Evolutionary conservation across 208 protist genomes (phyloP).

Genomic region (Acanthamoeba castellanii): DNA sequence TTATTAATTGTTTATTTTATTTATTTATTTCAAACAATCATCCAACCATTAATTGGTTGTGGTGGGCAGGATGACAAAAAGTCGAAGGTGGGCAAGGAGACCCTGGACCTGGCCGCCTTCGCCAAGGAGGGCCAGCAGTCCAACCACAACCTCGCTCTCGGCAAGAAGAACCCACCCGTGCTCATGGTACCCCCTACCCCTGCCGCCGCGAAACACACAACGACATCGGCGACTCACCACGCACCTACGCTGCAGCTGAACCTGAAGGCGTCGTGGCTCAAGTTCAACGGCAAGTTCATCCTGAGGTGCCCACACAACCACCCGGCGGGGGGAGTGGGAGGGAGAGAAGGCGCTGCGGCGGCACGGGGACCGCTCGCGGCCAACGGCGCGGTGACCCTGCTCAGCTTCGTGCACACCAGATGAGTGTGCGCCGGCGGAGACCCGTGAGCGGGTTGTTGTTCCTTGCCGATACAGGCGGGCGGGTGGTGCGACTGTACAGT

Average conservation of each 20-base stretch:
- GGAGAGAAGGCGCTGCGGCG: no score
- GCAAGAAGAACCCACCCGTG: slow-evolving; percentile 61
- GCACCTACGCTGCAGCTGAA: neutral
- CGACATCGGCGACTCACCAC: no score
- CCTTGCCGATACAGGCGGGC: no score
- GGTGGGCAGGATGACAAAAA: slow-evolving; percentile 61
- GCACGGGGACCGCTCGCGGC: no score
- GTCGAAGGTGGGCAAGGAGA: slow-evolving; percentile 49
- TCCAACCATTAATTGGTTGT: no score
- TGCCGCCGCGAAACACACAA: no score
- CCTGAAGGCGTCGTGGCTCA: slow-evolving; percentile 30
- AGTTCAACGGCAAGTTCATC: slow-evolving; percentile 50
- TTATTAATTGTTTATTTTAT: neutral
- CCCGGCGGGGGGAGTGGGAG: no score
- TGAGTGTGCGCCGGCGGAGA: no score
- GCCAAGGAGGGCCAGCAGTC: slow-evolving; percentile 4
- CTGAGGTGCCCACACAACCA: slow-evolving; percentile 10
- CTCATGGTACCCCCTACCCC: neutral
- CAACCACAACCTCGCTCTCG: neutral
- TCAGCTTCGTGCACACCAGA: no score
- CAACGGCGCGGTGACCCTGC: no score
- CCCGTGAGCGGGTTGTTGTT: no score
- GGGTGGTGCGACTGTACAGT: no score
- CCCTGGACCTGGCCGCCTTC: slow-evolving; percentile 29
- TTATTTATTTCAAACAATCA: neutral